Conservation (phyloP, 1,284 basidiomycete genomes). For the Naganishia sp. region DNA sequence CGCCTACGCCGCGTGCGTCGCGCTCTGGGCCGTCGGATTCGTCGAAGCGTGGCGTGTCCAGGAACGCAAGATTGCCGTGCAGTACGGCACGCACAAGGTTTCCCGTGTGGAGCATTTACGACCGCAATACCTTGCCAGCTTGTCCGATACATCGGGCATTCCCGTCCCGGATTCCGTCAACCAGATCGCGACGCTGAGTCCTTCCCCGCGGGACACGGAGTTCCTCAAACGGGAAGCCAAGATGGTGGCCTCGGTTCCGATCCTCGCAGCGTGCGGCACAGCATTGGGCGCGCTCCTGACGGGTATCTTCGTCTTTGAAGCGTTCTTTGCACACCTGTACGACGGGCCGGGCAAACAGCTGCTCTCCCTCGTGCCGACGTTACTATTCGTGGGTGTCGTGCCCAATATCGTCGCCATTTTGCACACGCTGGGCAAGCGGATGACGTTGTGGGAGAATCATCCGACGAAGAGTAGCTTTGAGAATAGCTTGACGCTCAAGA, state of each 20-base stretch:
- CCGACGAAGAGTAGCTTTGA: conserved; percentile 73
- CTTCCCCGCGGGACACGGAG: conserved; percentile 57
- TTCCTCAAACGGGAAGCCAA: conserved; percentile 68
- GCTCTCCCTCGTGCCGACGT: conserved; percentile 77
- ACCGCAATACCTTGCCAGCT: conserved; percentile 60
- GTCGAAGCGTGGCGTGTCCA: conserved; percentile 85
- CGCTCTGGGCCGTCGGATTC: conserved; percentile 79
- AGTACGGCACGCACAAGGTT: conserved; percentile 69
- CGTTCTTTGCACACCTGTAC: conserved; percentile 81
- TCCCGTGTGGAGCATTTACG: conserved; percentile 75
- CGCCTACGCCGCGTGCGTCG: conserved; percentile 71
- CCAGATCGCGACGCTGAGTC: conserved; percentile 35
- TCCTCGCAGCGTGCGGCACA: conserved; percentile 73
- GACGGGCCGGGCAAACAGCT: conserved; percentile 78
- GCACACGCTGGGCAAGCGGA: conserved; percentile 65
- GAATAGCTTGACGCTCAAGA: conserved; percentile 83
- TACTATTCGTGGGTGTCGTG: conserved; percentile 78
- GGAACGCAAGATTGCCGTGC: conserved; percentile 74
- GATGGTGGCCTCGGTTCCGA: conserved; percentile 72
- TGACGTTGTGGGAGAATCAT: conserved; percentile 92
- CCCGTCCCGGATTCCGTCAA: conserved; percentile 27
- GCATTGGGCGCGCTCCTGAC: conserved; percentile 71
- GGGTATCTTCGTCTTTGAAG: conserved; percentile 80
- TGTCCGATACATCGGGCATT: conserved; percentile 23
- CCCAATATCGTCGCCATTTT: conserved; percentile 81